Conservation (phyloP, 2,329 filamentous ascomycete genomes). For the Fusarium agapanthi region DNA sequence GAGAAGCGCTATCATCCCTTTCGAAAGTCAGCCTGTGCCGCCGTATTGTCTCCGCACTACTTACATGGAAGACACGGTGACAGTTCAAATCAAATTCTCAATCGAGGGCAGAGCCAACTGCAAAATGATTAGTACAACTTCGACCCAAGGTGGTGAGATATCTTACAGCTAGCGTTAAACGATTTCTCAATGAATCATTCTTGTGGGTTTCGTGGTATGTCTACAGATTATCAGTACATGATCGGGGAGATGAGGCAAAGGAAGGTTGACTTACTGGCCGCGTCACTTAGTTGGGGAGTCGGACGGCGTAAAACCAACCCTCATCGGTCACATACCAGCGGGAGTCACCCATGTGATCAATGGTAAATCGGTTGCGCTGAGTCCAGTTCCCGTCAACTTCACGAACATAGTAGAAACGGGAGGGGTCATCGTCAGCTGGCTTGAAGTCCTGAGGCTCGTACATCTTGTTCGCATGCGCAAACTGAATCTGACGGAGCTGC, state of each 20-base stretch:
- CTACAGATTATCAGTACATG: constrained; percentile 16
- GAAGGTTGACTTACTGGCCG: constrained; percentile 14
- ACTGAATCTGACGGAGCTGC: constrained; percentile 56
- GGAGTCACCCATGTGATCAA: constrained; percentile 65
- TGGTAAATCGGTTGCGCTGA: constrained; percentile 66
- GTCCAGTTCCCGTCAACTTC: constrained; percentile 69
- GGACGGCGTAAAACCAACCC: constrained; percentile 69
- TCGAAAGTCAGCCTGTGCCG: background rate
- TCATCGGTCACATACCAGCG: constrained; percentile 68
- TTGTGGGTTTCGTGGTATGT: constrained; percentile 2
- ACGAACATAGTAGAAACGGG: constrained; percentile 68
- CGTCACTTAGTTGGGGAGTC: constrained; percentile 52
- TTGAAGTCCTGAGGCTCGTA: constrained; percentile 70
- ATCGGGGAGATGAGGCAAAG: background rate
- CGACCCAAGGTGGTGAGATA: no score
- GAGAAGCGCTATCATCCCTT: background rate
- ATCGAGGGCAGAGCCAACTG: constrained; percentile 8
- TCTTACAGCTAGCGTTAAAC: constrained; percentile 7
- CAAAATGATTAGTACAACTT: background rate
- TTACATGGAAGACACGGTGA: constrained; percentile 6
- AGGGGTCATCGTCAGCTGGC: constrained; percentile 67
- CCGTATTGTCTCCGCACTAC: background rate
- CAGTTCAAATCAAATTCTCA: background rate
- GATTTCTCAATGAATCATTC: background rate
- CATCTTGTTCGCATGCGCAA: constrained; percentile 59